Percentiles rank a stretch among this genome's conserved stretches.
phyloP scores from a whole-genome alignment of 768 basidiomycete genomes.

The Suillus decipiens region DNA sequence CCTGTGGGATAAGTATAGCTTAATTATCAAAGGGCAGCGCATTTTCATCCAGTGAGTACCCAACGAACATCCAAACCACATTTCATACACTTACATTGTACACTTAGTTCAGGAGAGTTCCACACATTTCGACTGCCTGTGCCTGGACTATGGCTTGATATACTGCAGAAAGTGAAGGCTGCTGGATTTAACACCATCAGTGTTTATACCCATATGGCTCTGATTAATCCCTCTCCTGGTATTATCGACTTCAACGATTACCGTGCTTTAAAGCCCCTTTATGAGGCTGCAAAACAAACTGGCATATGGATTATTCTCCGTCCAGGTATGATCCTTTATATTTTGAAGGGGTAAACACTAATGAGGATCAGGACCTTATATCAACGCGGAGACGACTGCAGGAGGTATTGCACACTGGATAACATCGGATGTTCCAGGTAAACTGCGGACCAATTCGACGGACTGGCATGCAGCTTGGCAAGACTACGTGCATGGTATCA shows the following conservation, averaged over 20 bases:
- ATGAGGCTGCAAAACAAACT: conserved; percentile 69
- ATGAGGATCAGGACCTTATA: conserved; percentile 49
- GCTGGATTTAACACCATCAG: conserved; percentile 79
- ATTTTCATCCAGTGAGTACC: conserved; percentile 67
- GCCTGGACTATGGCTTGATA: conserved; percentile 67
- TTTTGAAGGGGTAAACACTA: conserved; percentile 35
- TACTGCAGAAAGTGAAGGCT: conserved; percentile 67
- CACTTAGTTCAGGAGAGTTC: conserved; percentile 51
- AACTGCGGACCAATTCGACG: conserved; percentile 59
- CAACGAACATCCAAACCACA: not conserved
- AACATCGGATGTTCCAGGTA: conserved; percentile 64
- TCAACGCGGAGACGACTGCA: conserved; percentile 81
- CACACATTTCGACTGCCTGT: conserved; percentile 6
- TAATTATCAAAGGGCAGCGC: conserved; percentile 68
- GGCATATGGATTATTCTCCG: conserved; percentile 81
- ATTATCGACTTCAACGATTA: conserved; percentile 56
- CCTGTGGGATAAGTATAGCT: conserved; percentile 70
- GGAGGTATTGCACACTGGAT: conserved; percentile 75
- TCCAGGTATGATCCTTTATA: conserved; percentile 50
- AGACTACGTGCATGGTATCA: conserved; percentile 68
- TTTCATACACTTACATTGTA: not conserved
- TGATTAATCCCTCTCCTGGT: conserved; percentile 55
- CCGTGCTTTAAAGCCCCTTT: conserved; percentile 58
- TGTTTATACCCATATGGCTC: conserved; percentile 80
- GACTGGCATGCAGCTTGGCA: conserved; percentile 56